Conservation (phyloP, 2,329 filamentous ascomycete species). For the Botrytis deweyae region DNA sequence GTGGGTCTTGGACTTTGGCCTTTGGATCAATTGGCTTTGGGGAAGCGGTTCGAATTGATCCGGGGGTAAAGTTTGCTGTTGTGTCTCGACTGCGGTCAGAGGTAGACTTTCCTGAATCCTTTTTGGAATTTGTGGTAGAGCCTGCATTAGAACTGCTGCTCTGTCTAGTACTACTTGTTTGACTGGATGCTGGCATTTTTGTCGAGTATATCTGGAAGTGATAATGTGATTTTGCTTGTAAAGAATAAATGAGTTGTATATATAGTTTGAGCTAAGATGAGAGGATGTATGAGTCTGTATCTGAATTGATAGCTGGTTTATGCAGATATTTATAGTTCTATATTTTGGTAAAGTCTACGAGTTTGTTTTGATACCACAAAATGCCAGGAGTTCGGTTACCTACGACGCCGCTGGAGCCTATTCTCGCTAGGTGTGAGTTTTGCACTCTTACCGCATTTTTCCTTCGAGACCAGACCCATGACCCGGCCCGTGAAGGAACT, state of each 20-base stretch:
- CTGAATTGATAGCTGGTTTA: accelerated
- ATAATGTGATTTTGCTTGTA: not conserved
- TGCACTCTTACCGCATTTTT: not conserved
- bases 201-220: not conserved
- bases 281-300: not conserved
- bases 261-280: not conserved
- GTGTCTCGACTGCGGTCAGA: not conserved
- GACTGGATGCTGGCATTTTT: not conserved
- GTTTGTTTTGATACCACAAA: not conserved
- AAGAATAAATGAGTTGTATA: not conserved
- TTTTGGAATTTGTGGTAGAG: not conserved
- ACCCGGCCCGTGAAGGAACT: not conserved
- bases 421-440: not conserved
- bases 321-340: not conserved
- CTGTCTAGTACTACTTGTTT: accelerated
- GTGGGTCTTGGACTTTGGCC: too few species aligned
- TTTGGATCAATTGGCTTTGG: not conserved
- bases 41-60: not conserved
- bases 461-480: not conserved
- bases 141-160: not conserved
- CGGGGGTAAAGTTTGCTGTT: too few species aligned
- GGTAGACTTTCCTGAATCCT: too few species aligned
- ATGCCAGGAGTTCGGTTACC: not conserved
- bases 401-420: accelerated
- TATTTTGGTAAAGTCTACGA: not conserved